These are phyloP conservation scores for Tylopilus plumbeoviolaceoides DNA, from an alignment of 768 basidiomycete species.

Conservation along the genomic window DNA sequence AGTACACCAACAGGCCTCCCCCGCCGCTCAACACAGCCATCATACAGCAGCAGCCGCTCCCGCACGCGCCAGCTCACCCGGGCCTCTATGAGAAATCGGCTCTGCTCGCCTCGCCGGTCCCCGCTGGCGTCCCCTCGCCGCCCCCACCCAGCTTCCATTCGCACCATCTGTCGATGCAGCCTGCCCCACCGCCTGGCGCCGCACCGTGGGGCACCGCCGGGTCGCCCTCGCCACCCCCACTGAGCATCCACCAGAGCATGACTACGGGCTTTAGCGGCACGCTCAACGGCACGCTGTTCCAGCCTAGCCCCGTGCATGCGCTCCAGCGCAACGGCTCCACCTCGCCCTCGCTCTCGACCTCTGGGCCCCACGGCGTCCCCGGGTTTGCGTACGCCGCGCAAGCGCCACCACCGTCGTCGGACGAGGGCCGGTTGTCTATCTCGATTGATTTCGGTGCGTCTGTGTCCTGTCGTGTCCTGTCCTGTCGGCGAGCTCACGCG, in stretches of 20 bases:
- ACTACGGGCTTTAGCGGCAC: background rate
- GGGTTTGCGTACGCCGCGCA: background rate
- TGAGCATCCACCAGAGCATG: slow-evolving; percentile 3
- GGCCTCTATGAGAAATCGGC: slow-evolving; percentile 37
- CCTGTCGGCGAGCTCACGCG: background rate
- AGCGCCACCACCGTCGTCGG: slow-evolving; percentile 16
- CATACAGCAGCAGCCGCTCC: slow-evolving; percentile 51
- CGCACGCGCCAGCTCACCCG: slow-evolving; percentile 31
- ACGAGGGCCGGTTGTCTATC: slow-evolving; percentile 79
- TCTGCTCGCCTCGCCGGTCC: slow-evolving; percentile 34
- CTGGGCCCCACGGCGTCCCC: background rate
- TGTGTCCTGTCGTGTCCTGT: background rate
- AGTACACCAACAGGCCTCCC: slow-evolving; percentile 32
- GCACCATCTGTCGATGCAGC: slow-evolving; percentile 19
- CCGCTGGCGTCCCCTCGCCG: slow-evolving; percentile 33
- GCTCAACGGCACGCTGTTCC: slow-evolving; percentile 12
- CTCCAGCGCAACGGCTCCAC: slow-evolving; percentile 18
- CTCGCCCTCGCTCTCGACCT: slow-evolving; percentile 19
- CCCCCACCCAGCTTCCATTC: slow-evolving; percentile 39
- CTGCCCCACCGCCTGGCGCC: slow-evolving; percentile 14
- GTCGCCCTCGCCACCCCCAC: slow-evolving; percentile 35
- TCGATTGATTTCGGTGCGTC: slow-evolving; percentile 80
- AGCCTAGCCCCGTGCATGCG: slow-evolving; percentile 27
- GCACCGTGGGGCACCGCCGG: slow-evolving; percentile 14
- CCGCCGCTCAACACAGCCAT: slow-evolving; percentile 31